Evolutionary conservation across 192 early-diverging fungal genomes (phyloP).

Genomic region (Backusella tuberculispora): DNA sequence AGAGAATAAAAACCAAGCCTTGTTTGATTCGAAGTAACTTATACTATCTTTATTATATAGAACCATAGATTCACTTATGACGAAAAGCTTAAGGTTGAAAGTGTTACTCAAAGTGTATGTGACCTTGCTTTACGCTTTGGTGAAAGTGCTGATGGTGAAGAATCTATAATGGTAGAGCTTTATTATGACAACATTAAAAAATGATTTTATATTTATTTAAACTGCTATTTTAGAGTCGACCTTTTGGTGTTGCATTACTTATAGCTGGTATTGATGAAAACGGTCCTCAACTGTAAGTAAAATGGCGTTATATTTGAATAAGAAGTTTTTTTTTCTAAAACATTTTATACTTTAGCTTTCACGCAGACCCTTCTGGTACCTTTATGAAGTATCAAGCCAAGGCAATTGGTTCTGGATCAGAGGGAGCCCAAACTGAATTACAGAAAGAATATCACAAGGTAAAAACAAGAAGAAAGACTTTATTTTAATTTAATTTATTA

Average conservation of each 20-base stretch:
- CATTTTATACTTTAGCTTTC: conserved; percentile 60
- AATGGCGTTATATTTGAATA: not conserved
- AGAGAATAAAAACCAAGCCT: not conserved
- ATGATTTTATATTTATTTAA: not conserved
- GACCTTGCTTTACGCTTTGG: conserved; percentile 97
- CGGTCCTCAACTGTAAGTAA: conserved; percentile 91
- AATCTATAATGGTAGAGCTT: conserved; percentile 89
- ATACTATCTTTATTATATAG: conserved; percentile 41
- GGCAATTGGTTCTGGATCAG: conserved; percentile 98
- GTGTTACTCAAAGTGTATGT: conserved; percentile 97
- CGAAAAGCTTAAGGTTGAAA: conserved; percentile 94
- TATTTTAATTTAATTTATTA: not conserved
- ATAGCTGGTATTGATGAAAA: conserved; percentile 98
- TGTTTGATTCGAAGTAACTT: not conserved
- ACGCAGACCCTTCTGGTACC: conserved; percentile 98
- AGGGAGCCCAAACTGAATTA: conserved; percentile 97
- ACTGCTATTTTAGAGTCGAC: conserved; percentile 72
- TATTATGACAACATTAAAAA: not conserved
- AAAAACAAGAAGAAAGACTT: conserved; percentile 1
- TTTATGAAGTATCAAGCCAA: conserved; percentile 96
- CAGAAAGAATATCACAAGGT: conserved; percentile 96
- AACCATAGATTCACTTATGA: conserved; percentile 97
- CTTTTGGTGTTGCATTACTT: conserved; percentile 98
- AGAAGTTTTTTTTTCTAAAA: not conserved
- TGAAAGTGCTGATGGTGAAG: conserved; percentile 94